Evolutionary conservation across 2,329 filamentous ascomycete genomes (phyloP), one percentile per base, ranked within the genome.

Genomic region (Rachicladosporium sp.): DNA sequence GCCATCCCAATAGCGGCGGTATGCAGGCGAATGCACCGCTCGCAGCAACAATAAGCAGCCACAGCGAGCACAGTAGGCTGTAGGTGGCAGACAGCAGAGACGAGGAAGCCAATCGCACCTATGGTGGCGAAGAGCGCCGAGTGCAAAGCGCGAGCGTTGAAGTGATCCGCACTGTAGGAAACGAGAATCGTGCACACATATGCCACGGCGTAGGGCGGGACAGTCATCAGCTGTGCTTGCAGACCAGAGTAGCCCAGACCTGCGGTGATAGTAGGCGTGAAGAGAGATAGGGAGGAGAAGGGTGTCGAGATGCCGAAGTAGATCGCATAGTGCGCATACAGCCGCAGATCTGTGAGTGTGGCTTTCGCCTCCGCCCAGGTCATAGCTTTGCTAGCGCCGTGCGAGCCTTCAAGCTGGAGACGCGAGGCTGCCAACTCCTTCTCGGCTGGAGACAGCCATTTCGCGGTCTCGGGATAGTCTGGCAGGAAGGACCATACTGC

Each of bases 1-100:
- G 63, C 79, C 78, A 82, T n/a, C 78, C 78, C 1, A 82, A 65
- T 43, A 85, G 67, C 0, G 79, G 78, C 0, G 80, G 79, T 34
- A 83, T 80, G 47, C 74, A 79, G 1, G 76, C 70, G 45, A 85
- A 85, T 0, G 78, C 67, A 1, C 81, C 80, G 2, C 73, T 71
- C 1, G 76, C 68, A 0, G 78, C 79, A 31, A 85, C 64, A 27
- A 84, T 80, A 7, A 85, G 68, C 77, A 80, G 29, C 75, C 79
- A 53, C 84, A 84, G n/a, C 80, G 74, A 10, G 64, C 55, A 51
- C 65, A 48, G 50, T 79, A 83, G 2, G 73, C 67, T 32, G 73
- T 64, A 0, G 76, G 59, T 0, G 80, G 76, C 2, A 83, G 66
- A 75, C 61, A 1, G 77, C 80, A 0, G 79, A 81, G 0, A 70